Evolutionary conservation across 495 filamentous ascomycete genomes (phyloP), one percentile per base, ranked within the genome.

Genomic region (Parathielavia hyrcaniae): DNA sequence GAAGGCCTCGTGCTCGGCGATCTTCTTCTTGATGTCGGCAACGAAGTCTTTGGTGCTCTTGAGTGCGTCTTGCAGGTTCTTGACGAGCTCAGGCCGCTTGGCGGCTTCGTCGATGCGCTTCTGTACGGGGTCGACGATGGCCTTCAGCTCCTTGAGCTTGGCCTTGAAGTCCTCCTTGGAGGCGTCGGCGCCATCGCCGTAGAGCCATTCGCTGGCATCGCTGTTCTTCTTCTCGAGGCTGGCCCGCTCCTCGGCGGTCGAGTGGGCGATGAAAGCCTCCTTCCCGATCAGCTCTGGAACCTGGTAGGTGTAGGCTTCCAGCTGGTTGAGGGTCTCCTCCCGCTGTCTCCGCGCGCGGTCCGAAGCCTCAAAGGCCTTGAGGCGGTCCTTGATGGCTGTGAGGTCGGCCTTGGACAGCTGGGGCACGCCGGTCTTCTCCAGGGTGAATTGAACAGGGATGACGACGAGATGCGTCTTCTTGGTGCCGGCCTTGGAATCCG

Each of bases 261-360:
- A 83, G 13, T 79, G 83, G 12, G 75, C 78, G 41, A 85, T 73
- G 70, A 97, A 97, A 16, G 79, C 80, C 55, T 86, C 82, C 60
- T 87, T 84, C 16, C 86, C 84, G 11, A 95, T 71, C 19, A 91
- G 75, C 71, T 97, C 95, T 6, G 90, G 85, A 41, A 86, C 82
- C 59, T 83, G 85, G 78, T 99, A 99, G 44, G 91, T 95, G 70
- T 88, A 96, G n/a, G 80, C 83, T 70, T 99, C 93, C 26, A 99
- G 83, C 63, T 87, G 85, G 74, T 99, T 99, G 30, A 96, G 75
- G 11, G 88, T 81, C 71, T 96, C 93, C 69, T 96, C 91, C 35
- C 92, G 86, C 45, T 83, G 75, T 43, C 83, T 71, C 32, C 91
- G 88, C 6, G 86, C 80, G 46, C 77, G 75, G 72, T 99, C 93